Evolutionary conservation across 257 asterid genomes (phyloP), one percentile per base, ranked within the genome.

Genomic region (Nicotiana tabacum): DNA sequence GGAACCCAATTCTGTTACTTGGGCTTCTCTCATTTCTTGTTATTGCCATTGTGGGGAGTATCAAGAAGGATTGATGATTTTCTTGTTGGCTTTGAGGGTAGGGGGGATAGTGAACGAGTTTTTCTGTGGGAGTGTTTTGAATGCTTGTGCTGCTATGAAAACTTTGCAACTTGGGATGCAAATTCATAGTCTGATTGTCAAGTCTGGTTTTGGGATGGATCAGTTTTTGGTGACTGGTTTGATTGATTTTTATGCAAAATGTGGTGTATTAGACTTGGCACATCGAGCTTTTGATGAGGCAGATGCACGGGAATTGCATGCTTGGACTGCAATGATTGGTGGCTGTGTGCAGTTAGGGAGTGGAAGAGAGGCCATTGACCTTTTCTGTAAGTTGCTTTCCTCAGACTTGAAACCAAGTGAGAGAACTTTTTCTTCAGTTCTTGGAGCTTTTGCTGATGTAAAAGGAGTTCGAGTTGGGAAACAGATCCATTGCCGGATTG

Each of bases 281-380:
- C 74, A 33, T 37, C 81, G 81, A 80, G 97, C 90, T 55, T 80
- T 93, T 85, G 68, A 86, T 33, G 96, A 88, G 88, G 93, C 88
- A 2, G 86, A 87, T 39, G 86, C 82, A 68, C 91, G 89, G 4
- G 84, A 87, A 77, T 85, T 94, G 84, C 85, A 93, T 68, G 90
- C 97, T 77, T 91, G 95, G 97, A 94, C 98, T 77, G 98, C 97
- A 9, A 66, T 94, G 62, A 91, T 94, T 35, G 97, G 97, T 60
- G 97, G 97, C 21, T 91, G 72, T 85, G 88, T 91, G 87, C 92
- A 91, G 66, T 77, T 65, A 21, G 95, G 87, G 62, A 90, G 88
- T 82, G 39, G 66, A 64, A 83, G 82, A 83, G 91, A 88, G 77
- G 98, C 96, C 4, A 85, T 90, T 82, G 83, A 48, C 53, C 89